Base-by-base conservation (phyloP, 2,329 filamentous ascomycete species). In the Arachnopeziza araneosa region DNA sequence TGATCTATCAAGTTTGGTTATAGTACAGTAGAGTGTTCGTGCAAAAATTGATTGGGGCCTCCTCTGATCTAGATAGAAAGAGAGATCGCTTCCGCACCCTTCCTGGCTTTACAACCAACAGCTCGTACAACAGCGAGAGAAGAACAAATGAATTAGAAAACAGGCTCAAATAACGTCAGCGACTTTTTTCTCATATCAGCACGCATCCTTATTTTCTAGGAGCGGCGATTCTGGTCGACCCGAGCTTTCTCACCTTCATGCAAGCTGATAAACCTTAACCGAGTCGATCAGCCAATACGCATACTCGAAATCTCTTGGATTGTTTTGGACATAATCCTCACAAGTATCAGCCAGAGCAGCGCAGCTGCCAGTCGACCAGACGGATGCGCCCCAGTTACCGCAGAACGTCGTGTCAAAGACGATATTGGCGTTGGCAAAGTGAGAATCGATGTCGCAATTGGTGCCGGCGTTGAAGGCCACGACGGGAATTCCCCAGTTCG, bases 391-490 rank as follows among this genome's bases (percentile, higher is more conserved):
- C 59, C 63, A 96, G 70, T 86, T 84, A 50, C 90, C 91, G 69
- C 91, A 96, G 71, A 95, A 91, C 55, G 89, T 84, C 5, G 67
- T 92, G 68, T 91, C 85, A 65, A 92, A 81, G 36, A 90, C 85
- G 55, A 96, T 82, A 64, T 83, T 84, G 78, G 93, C 83, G 55
- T 88, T 77, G 55, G 79, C 80, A 74, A 93, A 93, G 66, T 84
- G 81, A 0, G 74, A 72, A 61, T 85, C 77, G 61, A 91, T 84
- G 32, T 91, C 78, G 70, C 91, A 96, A 12, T 44, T 44, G 26
- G 68, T 70, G 2, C 73, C 68, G 14, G 78, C 80, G 1, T 88
- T 89, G 9, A 75, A 71, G 53, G 79, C 79, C 69, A 93, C 96
- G 19, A 83, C 74, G 0, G 91, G 90, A 1, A 77, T 76, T 1